A percentile compares a stretch with the other conserved stretches of the same genome.
Conservation (phyloP, 129 eudicot genomes). For the Glebionis coronaria region DNA sequence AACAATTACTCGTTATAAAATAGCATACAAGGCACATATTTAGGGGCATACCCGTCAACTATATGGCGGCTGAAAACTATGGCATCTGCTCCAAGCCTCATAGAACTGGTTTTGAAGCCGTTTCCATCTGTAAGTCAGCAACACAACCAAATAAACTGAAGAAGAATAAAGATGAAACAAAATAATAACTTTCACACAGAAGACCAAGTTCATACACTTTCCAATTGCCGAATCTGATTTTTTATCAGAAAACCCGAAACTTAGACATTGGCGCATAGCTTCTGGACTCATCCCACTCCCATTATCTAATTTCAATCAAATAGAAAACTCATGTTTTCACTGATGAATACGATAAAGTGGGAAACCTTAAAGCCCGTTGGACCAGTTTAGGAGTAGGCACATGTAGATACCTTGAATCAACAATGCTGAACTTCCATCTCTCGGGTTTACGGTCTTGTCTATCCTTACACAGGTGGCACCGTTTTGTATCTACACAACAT, state of each 20-base stretch:
- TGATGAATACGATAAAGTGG: neutral
- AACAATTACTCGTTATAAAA: too few relatives aligned
- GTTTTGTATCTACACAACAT: too few relatives aligned
- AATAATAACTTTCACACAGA: constrained; percentile 1
- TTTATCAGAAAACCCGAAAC: constrained; percentile 91
- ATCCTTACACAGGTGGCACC: too few relatives aligned
- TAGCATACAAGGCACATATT: neutral
- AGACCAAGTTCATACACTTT: constrained; percentile 49
- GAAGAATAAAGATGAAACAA: neutral
- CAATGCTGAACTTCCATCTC: too few relatives aligned
- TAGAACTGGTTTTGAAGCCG: constrained; percentile 54
- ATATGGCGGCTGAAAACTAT: constrained; percentile 9
- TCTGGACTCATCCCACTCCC: constrained; percentile 96
- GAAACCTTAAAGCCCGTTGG: neutral
- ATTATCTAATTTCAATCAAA: constrained; percentile 53
- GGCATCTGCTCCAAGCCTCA: neutral
- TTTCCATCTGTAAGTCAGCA: constrained; percentile 6
- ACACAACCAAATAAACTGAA: constrained; percentile 20
- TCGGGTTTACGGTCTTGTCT: too few relatives aligned
- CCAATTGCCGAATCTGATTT: constrained; percentile 70
- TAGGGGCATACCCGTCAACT: constrained; percentile 38
- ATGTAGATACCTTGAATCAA: neutral
- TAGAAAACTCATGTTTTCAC: neutral
- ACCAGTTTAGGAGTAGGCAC: neutral
- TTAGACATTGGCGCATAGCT: constrained; percentile 74